phyloP scores from a whole-genome alignment of 2,329 filamentous ascomycete genomes.

The Pseudogymnoascus pannorum region DNA sequence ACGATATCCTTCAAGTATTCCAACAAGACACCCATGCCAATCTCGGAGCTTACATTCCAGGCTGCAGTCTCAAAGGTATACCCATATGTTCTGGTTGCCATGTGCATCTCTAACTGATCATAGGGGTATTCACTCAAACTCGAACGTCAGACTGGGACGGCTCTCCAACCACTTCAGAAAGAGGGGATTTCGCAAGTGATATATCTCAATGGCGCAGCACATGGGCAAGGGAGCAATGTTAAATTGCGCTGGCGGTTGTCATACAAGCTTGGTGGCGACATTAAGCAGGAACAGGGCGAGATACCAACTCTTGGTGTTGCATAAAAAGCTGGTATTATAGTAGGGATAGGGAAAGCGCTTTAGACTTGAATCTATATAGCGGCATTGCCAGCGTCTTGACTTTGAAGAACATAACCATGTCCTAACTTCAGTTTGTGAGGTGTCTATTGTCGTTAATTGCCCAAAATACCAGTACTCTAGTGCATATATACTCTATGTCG shows the following conservation, averaged over 20 bases:
- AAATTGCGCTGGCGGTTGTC: conserved; percentile 86
- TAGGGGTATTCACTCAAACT: conserved; percentile 76
- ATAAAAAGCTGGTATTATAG: conserved; percentile 30
- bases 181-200: conserved; percentile 76
- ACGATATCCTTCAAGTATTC: conserved; percentile 73
- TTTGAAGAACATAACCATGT: neutral
- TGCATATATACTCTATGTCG: neutral
- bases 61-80: conserved; percentile 86
- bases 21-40: conserved; percentile 63
- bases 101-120: conserved; percentile 15
- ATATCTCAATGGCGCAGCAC: conserved; percentile 65
- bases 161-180: conserved; percentile 61
- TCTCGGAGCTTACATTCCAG: conserved; percentile 81
- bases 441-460: neutral
- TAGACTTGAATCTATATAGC: conserved; percentile 8
- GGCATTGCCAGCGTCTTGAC: conserved; percentile 6
- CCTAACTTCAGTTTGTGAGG: neutral
- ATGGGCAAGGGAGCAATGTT: conserved; percentile 63
- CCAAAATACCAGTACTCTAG: neutral
- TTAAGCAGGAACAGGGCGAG: conserved; percentile 75
- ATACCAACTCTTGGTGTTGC: conserved; percentile 71
- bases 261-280: conserved; percentile 62
- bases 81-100: neutral
- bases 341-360: neutral
- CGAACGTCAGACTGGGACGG: conserved; percentile 75